Base-by-base conservation (phyloP, 2,329 filamentous ascomycete genomes). In the Teratosphaeria nubilosa region DNA sequence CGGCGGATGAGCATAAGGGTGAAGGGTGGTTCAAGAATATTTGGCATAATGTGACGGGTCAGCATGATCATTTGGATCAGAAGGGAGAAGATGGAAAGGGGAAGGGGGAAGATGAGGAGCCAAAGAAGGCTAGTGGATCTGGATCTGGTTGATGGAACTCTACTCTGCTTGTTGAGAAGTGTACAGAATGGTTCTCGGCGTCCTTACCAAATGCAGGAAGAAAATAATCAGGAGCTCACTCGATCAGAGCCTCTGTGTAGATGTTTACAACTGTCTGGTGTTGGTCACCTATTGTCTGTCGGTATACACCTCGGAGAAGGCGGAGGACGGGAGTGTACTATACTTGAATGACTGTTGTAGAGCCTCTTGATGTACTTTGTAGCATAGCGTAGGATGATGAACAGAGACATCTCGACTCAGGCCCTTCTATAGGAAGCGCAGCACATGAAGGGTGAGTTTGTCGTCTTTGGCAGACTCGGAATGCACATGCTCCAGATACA, bases 1-100 rank as follows among this genome's bases (percentile, higher is more conserved):
- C 0, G 52, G 64, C 64, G 31, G 73, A 78, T 27, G 76, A 80
- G 0, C 86, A 92, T 72, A 87, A 87, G 74, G 85, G 88, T 68
- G 91, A 96, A 73, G 90, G 92, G 2, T 96, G 96, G 70, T 76
- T 97, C 60, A 96, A 94, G 77, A 90, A 86, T 50, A 85, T 95
- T 63, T 97, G 92, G 92, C 90, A 96, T 71, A 91, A 86, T 64
- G 75, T 97, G 57, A 95, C 88, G n/a, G 89, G 90, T 67, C 84
- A 94, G 65, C 77, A 78, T 59, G 68, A 73, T 27, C 53, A 69
- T 30, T 20, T 55, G 30, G 56, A 59, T 11, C 56, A 64, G 51
- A 57, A 65, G 22, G 52, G 60, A 34, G 61, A 63, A 55, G 50
- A 57, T 24, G 53, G 52, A 10, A 60, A 59, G 24, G 57, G 61